These are phyloP conservation scores for Trifolium fragiferum DNA, from an alignment of 306 rosid species.

Conservation along the genomic window DNA sequence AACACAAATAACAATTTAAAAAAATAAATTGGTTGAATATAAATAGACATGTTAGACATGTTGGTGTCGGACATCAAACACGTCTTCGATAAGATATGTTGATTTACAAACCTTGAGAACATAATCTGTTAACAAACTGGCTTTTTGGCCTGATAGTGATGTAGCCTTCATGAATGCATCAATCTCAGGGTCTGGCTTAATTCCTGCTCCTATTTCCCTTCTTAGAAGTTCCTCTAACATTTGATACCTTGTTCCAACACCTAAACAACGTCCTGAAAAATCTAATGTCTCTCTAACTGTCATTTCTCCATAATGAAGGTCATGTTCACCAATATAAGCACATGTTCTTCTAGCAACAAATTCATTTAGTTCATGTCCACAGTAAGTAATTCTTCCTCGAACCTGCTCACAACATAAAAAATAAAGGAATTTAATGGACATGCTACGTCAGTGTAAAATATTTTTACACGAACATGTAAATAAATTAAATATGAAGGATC, in stretches of 20 bases:
- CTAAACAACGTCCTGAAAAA: constrained; percentile 72
- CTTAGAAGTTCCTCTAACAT: constrained; percentile 64
- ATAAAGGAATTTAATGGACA: no score
- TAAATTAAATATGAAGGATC: background rate
- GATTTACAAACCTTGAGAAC: constrained; percentile 50
- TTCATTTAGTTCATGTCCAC: constrained; percentile 75
- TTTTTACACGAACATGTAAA: no score
- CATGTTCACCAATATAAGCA: constrained; percentile 56
- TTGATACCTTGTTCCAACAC: constrained; percentile 76
- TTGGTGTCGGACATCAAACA: background rate
- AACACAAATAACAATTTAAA: no score
- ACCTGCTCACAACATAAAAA: constrained; percentile 41
- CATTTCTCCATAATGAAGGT: constrained; percentile 71
- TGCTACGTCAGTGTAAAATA: no score
- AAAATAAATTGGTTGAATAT: no score
- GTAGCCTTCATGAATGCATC: constrained; percentile 82
- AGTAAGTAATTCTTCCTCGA: constrained; percentile 70
- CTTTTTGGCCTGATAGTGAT: constrained; percentile 61
- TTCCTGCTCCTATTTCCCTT: constrained; percentile 65
- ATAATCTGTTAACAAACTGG: constrained; percentile 68
- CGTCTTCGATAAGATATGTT: no score
- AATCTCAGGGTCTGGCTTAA: constrained; percentile 73
- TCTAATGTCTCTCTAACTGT: constrained; percentile 79
- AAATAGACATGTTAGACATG: no score
- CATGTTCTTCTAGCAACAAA: constrained; percentile 59